phyloP scores from a whole-genome alignment of 2,329 filamentous ascomycete genomes.

The Epichloe elymi region DNA sequence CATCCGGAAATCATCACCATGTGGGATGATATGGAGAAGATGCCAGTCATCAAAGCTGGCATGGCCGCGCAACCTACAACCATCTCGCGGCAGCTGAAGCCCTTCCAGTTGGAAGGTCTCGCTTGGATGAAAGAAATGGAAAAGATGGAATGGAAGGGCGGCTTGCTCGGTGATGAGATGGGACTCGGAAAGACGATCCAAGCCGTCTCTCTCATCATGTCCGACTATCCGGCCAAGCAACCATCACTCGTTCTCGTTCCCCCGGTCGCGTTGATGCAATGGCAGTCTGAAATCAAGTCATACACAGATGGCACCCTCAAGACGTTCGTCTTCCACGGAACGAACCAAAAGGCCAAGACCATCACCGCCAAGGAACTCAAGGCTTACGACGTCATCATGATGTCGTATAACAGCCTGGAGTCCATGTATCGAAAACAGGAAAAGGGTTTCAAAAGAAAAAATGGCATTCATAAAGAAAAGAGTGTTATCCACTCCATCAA shows the following conservation, averaged over 20 bases:
- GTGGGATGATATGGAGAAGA: conserved; percentile 65
- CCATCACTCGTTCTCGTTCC: conserved; percentile 84
- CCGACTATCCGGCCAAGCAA: conserved; percentile 72
- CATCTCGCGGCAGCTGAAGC: conserved; percentile 76
- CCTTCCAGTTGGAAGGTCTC: conserved; percentile 85
- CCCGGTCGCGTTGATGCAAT: conserved; percentile 95
- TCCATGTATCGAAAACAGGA: conserved; percentile 86
- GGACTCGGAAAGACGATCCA: conserved; percentile 98
- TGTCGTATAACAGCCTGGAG: conserved; percentile 88
- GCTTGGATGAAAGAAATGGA: conserved; percentile 94
- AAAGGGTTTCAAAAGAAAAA: conserved; percentile 74
- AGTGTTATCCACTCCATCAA: conserved; percentile 71
- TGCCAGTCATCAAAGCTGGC: conserved; percentile 49
- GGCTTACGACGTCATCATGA: conserved; percentile 86
- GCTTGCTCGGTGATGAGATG: conserved; percentile 94
- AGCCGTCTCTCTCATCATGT: conserved; percentile 96
- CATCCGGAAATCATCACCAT: conserved; percentile 74
- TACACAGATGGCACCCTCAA: conserved; percentile 84
- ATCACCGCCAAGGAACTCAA: conserved; percentile 63
- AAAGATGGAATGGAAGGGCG: conserved; percentile 70
- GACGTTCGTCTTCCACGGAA: conserved; percentile 81
- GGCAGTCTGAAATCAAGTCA: conserved; percentile 67
- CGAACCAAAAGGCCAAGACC: conserved; percentile 69
- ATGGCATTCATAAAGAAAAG: conserved; percentile 66
- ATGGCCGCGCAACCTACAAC: conserved; percentile 40